A percentile compares a stretch with the other conserved stretches of the same genome.
Conservation (phyloP, 2,329 filamentous ascomycete species). For the Aspergillus brunneoviolaceus region DNA sequence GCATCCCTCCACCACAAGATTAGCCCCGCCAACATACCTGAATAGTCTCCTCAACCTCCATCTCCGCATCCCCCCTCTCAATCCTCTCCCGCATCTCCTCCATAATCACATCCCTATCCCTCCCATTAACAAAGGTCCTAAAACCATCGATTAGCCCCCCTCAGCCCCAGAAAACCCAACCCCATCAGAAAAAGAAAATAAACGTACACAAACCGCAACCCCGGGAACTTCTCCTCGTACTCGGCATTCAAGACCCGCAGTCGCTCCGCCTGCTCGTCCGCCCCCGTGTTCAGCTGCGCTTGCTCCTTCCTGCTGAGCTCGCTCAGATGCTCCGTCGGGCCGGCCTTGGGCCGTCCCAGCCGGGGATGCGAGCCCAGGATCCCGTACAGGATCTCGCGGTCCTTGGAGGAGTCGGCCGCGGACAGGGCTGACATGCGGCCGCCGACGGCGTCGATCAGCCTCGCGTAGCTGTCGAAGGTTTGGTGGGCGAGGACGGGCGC, state of each 20-base stretch:
- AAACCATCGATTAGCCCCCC: background rate
- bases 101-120: conserved; percentile 72
- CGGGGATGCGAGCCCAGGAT: background rate
- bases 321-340: background rate
- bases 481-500: background rate
- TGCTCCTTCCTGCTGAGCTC: conserved; percentile 77
- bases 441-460: background rate
- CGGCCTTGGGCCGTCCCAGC: background rate
- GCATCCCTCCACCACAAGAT: background rate
- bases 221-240: conserved; percentile 76
- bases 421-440: background rate
- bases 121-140: conserved; percentile 84
- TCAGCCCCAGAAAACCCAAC: background rate
- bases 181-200: background rate
- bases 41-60: background rate
- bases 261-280: conserved; percentile 44
- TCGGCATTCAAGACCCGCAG: conserved; percentile 67
- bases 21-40: background rate
- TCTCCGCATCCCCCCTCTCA: conserved; percentile 58
- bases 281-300: conserved; percentile 63
- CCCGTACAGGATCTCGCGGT: background rate
- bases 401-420: background rate
- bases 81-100: conserved; percentile 77
- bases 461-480: background rate
- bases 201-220: conserved; percentile 68